Evolutionary conservation across 371 early-diverging fungal species (phyloP), one percentile per base, ranked within the genome.

Genomic region (Paramicrosporidium saccamoebae): DNA sequence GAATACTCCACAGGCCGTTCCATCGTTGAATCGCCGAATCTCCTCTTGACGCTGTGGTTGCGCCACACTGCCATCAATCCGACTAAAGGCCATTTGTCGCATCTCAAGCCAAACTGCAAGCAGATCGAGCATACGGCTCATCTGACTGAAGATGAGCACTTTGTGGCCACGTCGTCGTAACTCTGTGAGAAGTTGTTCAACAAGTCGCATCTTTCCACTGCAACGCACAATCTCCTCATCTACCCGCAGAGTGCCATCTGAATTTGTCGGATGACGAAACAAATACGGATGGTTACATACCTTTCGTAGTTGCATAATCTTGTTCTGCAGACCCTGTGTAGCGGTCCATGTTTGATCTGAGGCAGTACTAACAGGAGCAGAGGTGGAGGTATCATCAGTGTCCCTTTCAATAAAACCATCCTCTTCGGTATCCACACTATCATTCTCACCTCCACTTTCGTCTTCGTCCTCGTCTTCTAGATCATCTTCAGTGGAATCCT

Each of bases 241-340:
- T n/a, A n/a, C n/a, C n/a, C 58, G 3, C 57, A 44, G 13, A 48
- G 48, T 4, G 50, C 30, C 11, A 52, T 32, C 3, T 39, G 27
- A n/a, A n/a, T n/a, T n/a, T n/a, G n/a, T n/a, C n/a, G 67, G 68
- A 48, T 64, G 58, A 21, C 75, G 65, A 29, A 82, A 77, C 9
- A 88, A 42, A 36, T 64, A 81, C 1, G 92, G 92, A 36, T 86
- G 92, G 33, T 79, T 81, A 47, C 86, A 86, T 21, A 66, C 67
- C 36, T 86, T 86, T 33, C 84, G 65, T 10, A 82, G 51, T 39
- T 84, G 81, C 78, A 81, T 78, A n/a, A 71, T 55, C 14, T 61
- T 39, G 35, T 69, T 72, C 29, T 73, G 57, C 13, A 88, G 34
- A 27, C 56, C n/a, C n/a, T n/a, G n/a, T n/a, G n/a, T n/a, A 48